Evolutionary conservation across 2,329 filamentous ascomycete species (phyloP).

Genomic region (Xylariaceae sp.): DNA sequence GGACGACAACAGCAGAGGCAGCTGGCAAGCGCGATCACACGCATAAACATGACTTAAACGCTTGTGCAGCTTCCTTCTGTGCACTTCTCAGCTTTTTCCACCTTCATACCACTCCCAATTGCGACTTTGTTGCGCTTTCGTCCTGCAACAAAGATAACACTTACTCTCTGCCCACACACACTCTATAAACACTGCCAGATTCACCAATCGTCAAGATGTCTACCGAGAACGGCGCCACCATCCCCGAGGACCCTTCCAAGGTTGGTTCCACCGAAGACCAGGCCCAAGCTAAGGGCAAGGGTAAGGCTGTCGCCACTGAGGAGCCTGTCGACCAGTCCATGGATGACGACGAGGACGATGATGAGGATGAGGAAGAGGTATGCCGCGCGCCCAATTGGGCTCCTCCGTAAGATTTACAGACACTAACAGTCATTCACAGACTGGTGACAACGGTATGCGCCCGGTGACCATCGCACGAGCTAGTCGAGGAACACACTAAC

Average conservation of each 20-base stretch:
- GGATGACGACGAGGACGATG: constrained; percentile 73
- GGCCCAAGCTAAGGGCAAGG: constrained; percentile 73
- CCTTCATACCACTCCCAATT: constrained; percentile 16
- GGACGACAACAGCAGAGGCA: constrained; percentile 9
- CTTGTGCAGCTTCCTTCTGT: constrained; percentile 2
- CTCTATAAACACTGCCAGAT: neutral
- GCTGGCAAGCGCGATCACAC: constrained; percentile 17
- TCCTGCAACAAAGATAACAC: constrained; percentile 4
- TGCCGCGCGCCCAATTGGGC: neutral
- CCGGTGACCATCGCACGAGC: too few species aligned
- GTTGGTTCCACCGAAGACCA: constrained; percentile 36
- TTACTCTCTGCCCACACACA: constrained; percentile 7
- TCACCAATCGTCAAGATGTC: constrained; percentile 38
- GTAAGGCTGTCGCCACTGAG: constrained; percentile 63
- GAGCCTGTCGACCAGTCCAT: constrained; percentile 59
- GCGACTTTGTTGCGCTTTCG: constrained; percentile 11
- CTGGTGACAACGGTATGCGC: constrained; percentile 20
- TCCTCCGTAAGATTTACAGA: neutral
- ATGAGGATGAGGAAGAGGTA: constrained; percentile 56
- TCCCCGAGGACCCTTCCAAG: constrained; percentile 41
- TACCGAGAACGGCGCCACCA: constrained; percentile 44
- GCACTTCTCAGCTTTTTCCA: constrained; percentile 11
- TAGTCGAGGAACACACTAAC: neutral
- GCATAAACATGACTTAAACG: constrained; percentile 24
- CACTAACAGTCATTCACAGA: constrained; percentile 19